Base-by-base conservation (phyloP, 192 early-diverging fungal genomes). In the Globomyces pollinis-pini region DNA sequence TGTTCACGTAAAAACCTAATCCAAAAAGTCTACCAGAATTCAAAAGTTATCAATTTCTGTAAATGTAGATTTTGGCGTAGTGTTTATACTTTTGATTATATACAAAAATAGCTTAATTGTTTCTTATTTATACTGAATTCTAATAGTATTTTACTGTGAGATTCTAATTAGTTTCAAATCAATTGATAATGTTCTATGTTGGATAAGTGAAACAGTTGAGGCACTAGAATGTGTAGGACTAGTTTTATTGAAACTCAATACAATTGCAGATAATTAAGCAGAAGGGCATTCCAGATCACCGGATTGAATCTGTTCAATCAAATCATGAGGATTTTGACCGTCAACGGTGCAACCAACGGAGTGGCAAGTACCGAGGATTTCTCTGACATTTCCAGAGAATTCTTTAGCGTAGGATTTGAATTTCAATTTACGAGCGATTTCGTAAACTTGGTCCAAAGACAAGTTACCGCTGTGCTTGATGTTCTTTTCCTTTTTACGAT, bases 401-500 rank as follows among this genome's bases (percentile, higher is more conserved):
- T 90, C 86, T 76, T 92, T 91, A 62, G 96, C 90, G 59, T 87
- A 67, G 50, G 94, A 97, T 88, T 96, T 99, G 84, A 72, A 71
- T 43, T 88, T 86, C 90, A 99, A 93, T 71, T 82, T 90, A 68
- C 90, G 90, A 66, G 96, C 96, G 71, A 99, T 84, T 63, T 94
- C 93, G 67, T 94, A 87, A 57, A 99, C 83, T 56, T 92, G 87
- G 72, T 96, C 87, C 34, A 99, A 69, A 53, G 89, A 77, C 69
- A 98, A 79, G 87, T 98, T 98, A 64, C 95, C 95, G 69, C 70
- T 81, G 85, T 98, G 94, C 79, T 93, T 86, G 75, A 98, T 74
- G 90, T 99, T 99, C 90, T 99, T 99, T 77, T 99, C 96, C 91
- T 99, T 99, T 89, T 99, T 99, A 76, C 86, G 81, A 78, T 99